Evolutionary conservation across 257 asterid species (phyloP).

Genomic region (Catharanthus roseus): DNA sequence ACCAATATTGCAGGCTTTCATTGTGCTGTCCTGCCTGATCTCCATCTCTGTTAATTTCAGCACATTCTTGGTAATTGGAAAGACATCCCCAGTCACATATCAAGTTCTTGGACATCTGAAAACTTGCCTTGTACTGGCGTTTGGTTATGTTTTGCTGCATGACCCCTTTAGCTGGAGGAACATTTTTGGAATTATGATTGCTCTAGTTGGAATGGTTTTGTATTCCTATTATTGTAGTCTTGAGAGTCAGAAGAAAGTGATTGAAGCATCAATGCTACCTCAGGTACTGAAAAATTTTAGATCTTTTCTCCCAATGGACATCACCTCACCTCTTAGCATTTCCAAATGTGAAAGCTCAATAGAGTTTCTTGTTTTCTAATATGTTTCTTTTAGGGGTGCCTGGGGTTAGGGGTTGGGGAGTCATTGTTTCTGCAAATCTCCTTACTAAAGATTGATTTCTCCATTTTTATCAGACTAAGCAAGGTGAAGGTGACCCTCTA

Average conservation of each 20-base stretch:
- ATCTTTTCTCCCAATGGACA: slow-evolving; percentile 11
- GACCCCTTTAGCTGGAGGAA: slow-evolving; percentile 73
- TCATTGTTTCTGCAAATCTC: not conserved
- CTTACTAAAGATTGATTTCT: not conserved
- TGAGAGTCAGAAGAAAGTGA: slow-evolving; percentile 44
- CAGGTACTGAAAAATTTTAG: slow-evolving; percentile 42
- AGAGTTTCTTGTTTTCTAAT: not conserved
- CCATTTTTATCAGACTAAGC: slow-evolving; percentile 40
- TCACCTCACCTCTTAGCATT: not conserved
- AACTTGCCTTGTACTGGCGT: slow-evolving; percentile 63
- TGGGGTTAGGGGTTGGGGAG: not conserved
- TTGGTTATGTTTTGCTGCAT: slow-evolving; percentile 52
- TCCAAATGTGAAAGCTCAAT: not conserved
- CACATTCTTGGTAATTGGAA: slow-evolving; percentile 75
- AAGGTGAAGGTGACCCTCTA: slow-evolving; percentile 63
- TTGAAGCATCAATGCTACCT: slow-evolving; percentile 36
- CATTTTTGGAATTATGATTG: slow-evolving; percentile 53
- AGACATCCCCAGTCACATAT: slow-evolving; percentile 72
- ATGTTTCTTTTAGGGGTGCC: not conserved
- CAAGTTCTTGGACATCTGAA: slow-evolving; percentile 80
- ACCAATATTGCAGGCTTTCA: slow-evolving; percentile 48
- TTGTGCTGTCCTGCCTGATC: slow-evolving; percentile 63
- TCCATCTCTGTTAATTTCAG: slow-evolving; percentile 73
- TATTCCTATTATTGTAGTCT: slow-evolving; percentile 60
- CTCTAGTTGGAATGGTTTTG: slow-evolving; percentile 54